Evolutionary conservation across 768 basidiomycete species (phyloP).

Genomic region (Clathrus columnatus): DNA sequence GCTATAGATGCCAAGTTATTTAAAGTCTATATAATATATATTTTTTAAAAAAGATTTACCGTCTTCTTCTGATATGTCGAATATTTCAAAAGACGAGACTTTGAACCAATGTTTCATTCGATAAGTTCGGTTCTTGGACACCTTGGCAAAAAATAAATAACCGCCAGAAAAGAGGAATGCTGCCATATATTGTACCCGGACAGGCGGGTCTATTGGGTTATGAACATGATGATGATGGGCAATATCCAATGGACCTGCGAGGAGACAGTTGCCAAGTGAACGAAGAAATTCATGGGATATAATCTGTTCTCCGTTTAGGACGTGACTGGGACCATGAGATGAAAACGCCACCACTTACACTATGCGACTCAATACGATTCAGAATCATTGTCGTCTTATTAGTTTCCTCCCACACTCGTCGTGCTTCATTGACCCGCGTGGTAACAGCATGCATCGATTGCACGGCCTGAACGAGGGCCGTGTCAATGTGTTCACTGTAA

Average conservation of each 20-base stretch:
- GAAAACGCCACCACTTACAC: background rate
- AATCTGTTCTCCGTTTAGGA: slow-evolving; percentile 4
- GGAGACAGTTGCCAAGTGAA: slow-evolving; percentile 68
- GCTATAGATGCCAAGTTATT: slow-evolving; percentile 46
- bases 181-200: slow-evolving; percentile 80
- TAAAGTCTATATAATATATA: slow-evolving; percentile 5
- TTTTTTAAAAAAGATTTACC: slow-evolving; percentile 44
- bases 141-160: slow-evolving; percentile 82
- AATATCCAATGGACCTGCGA: slow-evolving; percentile 85
- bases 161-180: slow-evolving; percentile 84
- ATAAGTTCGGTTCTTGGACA: slow-evolving; percentile 57
- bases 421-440: slow-evolving; percentile 72
- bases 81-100: slow-evolving; percentile 60
- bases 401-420: slow-evolving; percentile 52
- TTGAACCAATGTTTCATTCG: slow-evolving; percentile 87
- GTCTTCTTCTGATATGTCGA: slow-evolving; percentile 60
- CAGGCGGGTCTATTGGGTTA: slow-evolving; percentile 32
- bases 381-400: slow-evolving; percentile 59
- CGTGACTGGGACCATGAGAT: background rate
- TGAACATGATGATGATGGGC: slow-evolving; percentile 56
- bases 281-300: slow-evolving; percentile 39
- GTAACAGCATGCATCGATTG: slow-evolving; percentile 72
- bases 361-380: slow-evolving; percentile 40
- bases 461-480: slow-evolving; percentile 32
- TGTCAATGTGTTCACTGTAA: slow-evolving; percentile 2